A percentile compares a stretch with the other conserved stretches of the same genome.
Conservation (phyloP, 208 protist genomes). For the Leishmania guyanensis region DNA sequence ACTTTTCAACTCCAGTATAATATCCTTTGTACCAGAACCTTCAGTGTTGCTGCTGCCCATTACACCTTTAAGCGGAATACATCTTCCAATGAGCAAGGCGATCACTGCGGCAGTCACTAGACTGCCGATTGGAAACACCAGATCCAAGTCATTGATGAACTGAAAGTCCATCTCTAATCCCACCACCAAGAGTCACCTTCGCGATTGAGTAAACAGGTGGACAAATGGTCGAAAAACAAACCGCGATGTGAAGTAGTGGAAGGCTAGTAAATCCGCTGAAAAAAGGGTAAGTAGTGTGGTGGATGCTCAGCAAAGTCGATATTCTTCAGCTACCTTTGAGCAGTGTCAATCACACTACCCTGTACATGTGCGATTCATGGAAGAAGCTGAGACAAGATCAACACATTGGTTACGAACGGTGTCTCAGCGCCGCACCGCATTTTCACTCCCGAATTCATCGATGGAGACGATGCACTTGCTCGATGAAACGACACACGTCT, state of each 20-base stretch:
- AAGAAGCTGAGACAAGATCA: neutral
- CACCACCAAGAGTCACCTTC: neutral
- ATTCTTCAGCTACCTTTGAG: neutral
- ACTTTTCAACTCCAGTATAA: neutral
- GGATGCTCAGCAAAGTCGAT: neutral
- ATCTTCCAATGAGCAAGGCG: slow-evolving; percentile 15
- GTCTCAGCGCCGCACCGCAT: neutral
- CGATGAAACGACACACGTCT: neutral
- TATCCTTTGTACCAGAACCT: neutral
- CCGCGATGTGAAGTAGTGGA: neutral
- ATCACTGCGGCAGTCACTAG: slow-evolving; percentile 16
- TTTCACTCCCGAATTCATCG: neutral
- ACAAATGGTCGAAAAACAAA: neutral
- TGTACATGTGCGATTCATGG: neutral
- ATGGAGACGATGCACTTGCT: neutral
- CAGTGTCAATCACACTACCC: neutral
- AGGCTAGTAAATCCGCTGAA: neutral
- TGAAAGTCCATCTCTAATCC: slow-evolving; percentile 35
- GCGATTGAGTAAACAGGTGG: neutral
- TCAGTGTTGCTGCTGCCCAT: neutral
- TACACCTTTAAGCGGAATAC: neutral
- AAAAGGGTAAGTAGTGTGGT: neutral
- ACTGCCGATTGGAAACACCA: slow-evolving; percentile 34
- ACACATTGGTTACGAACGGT: neutral
- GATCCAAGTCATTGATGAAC: slow-evolving; percentile 32